Base-by-base conservation (phyloP, 2,329 filamentous ascomycete genomes). In the Trichothecium roseum region DNA sequence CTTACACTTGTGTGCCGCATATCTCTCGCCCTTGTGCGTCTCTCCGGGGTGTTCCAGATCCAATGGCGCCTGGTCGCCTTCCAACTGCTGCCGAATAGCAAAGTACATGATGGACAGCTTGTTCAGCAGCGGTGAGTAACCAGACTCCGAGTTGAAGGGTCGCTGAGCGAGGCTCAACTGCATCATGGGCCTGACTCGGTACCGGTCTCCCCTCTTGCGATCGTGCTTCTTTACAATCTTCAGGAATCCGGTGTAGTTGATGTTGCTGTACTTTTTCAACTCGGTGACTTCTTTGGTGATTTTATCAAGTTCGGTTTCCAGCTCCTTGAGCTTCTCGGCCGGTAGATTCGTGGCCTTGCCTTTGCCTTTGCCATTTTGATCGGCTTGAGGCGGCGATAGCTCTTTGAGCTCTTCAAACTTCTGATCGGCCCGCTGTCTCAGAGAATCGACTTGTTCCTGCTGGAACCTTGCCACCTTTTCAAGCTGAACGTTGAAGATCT, bases 211-310 rank as follows among this genome's bases (percentile, higher is more conserved):
- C 45, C 89, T 75, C 64, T 89, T 93, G 46, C 91, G 84, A 61
- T 98, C 91, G 62, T 98, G 91, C 65, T 98, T 98, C 77, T 98
- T 98, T 38, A 87, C 87, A 32, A 94, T 94, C 69, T 98, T 98
- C 54, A 95, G 73, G 61, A 96, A 94, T 32, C 87, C 91, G 5
- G 91, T 94, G 60, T 95, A 98, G 64, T 98, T 98, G 64, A 95
- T 81, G 44, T 81, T 84, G 59, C 86, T 91, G 63, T 91, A 98
- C 58, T 85, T 91, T 62, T 94, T 91, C 47, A 98, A 72, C 66
- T 94, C 84, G 56, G 82, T 89, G 52, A 93, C 80, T 60, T 95
- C 86, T 55, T 85, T 84, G 24, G 84, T 91, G 59, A 96, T 91
- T 36, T 64, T 62, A 57, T 96, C 89, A 37, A 96, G 73, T 63